These are phyloP conservation scores for Hippophae gyantsensis DNA, from an alignment of 306 rosid genomes.

Conservation along the genomic window DNA sequence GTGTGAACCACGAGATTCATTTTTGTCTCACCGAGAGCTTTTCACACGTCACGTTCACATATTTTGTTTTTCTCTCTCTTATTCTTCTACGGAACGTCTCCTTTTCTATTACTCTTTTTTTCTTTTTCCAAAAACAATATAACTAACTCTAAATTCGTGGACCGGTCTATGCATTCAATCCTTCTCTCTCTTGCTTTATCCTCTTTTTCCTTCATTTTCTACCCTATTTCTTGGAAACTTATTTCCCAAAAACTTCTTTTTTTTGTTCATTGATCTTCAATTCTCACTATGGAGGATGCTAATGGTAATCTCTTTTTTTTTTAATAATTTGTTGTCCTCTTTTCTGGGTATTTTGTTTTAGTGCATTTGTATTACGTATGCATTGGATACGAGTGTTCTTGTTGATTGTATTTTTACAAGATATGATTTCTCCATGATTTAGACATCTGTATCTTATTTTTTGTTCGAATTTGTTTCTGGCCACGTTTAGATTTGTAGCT, in stretches of 20 bases:
- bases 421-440: background rate
- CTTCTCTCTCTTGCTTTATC: background rate
- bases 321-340: background rate
- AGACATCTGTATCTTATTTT: background rate
- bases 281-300: conserved; percentile 41
- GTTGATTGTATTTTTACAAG: background rate
- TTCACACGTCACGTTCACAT: no score
- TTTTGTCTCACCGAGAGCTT: no score
- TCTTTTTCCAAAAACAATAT: background rate
- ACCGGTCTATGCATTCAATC: conserved; percentile 11
- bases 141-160: conserved; percentile 9
- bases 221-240: background rate
- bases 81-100: no score
- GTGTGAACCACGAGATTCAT: no score
- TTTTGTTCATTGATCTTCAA: conserved; percentile 10
- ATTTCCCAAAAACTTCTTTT: conserved; percentile 10
- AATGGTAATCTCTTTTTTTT: conserved; percentile 24
- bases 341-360: background rate
- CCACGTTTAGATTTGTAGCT: conserved; percentile 1
- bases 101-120: no score
- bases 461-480: background rate
- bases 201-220: background rate
- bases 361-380: background rate
- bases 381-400: background rate
- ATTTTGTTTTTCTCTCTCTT: no score